Percentiles rank a stretch among this genome's conserved stretches.
Conservation (phyloP, 805 yeast genomes). For the Wickerhamomyces pijperi region DNA sequence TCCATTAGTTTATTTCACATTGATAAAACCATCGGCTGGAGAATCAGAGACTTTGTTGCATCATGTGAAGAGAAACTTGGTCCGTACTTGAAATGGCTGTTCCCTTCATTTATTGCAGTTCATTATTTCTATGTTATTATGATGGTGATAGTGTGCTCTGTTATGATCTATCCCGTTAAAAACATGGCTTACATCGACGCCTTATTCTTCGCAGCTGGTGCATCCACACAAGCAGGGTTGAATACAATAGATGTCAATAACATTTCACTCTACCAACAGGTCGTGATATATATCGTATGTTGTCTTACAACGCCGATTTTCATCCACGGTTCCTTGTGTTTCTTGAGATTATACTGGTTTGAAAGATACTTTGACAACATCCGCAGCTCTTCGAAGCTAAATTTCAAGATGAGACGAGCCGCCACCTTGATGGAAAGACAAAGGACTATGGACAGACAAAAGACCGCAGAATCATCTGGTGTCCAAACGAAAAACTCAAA, state of each 20-base stretch:
- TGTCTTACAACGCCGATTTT: slow-evolving; percentile 77
- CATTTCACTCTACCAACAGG: slow-evolving; percentile 68
- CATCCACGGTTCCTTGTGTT: slow-evolving; percentile 69
- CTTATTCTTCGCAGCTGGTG: slow-evolving; percentile 64
- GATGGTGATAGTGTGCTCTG: slow-evolving; percentile 55
- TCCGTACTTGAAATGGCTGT: slow-evolving; percentile 26
- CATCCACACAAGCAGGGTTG: slow-evolving; percentile 86
- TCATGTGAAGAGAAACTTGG: slow-evolving; percentile 18
- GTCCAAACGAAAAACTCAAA: background rate
- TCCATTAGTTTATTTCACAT: slow-evolving; percentile 10
- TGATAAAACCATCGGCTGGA: slow-evolving; percentile 28
- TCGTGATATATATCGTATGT: slow-evolving; percentile 51
- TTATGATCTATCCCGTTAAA: slow-evolving; percentile 65
- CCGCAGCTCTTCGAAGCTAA: slow-evolving; percentile 61
- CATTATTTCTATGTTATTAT: slow-evolving; percentile 63
- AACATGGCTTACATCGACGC: slow-evolving; percentile 66
- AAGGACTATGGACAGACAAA: slow-evolving; percentile 8
- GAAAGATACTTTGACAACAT: slow-evolving; percentile 80
- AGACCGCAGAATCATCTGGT: background rate
- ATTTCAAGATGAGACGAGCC: slow-evolving; percentile 74
- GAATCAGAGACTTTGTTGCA: slow-evolving; percentile 26
- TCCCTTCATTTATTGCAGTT: slow-evolving; percentile 41
- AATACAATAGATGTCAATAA: slow-evolving; percentile 65
- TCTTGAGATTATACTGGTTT: slow-evolving; percentile 79
- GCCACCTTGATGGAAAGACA: slow-evolving; percentile 36